These are phyloP conservation scores for Ballota nigra DNA, from an alignment of 257 asterid species.

Conservation along the genomic window DNA sequence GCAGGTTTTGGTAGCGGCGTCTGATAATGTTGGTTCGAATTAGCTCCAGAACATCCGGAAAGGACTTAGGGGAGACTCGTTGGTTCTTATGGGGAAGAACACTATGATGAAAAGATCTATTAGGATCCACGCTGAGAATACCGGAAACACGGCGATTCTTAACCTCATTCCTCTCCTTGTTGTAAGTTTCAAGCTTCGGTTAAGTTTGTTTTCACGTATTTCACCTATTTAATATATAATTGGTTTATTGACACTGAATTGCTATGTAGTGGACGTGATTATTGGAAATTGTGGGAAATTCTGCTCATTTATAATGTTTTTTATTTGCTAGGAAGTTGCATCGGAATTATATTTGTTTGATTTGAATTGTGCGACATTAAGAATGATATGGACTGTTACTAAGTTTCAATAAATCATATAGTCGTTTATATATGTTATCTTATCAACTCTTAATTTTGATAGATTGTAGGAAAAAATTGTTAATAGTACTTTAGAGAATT, in stretches of 20 bases:
- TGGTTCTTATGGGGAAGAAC: conserved; percentile 93
- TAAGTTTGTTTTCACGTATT: background rate
- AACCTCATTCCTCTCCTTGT: conserved; percentile 82
- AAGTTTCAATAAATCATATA: too few relatives aligned
- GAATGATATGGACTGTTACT: too few relatives aligned
- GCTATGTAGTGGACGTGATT: background rate
- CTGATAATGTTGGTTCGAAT: conserved; percentile 88
- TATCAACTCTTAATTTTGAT: too few relatives aligned
- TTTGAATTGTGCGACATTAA: too few relatives aligned
- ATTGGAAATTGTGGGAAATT: background rate
- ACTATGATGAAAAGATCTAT: conserved; percentile 95
- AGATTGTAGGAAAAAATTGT: background rate
- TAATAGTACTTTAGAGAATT: too few relatives aligned
- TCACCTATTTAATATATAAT: background rate
- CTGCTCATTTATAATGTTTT: background rate
- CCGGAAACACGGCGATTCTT: conserved; percentile 64
- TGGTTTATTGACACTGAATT: background rate
- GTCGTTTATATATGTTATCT: too few relatives aligned
- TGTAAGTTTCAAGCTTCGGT: conserved; percentile 36
- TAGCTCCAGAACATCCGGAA: conserved; percentile 79
- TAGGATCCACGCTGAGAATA: conserved; percentile 75
- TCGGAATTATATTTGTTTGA: too few relatives aligned
- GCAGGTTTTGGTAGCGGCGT: conserved; percentile 67
- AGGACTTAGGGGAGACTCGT: conserved; percentile 84
- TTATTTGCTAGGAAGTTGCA: background rate